Evolutionary conservation across 129 eudicot species (phyloP).

Genomic region (Centaurea solstitialis): DNA sequence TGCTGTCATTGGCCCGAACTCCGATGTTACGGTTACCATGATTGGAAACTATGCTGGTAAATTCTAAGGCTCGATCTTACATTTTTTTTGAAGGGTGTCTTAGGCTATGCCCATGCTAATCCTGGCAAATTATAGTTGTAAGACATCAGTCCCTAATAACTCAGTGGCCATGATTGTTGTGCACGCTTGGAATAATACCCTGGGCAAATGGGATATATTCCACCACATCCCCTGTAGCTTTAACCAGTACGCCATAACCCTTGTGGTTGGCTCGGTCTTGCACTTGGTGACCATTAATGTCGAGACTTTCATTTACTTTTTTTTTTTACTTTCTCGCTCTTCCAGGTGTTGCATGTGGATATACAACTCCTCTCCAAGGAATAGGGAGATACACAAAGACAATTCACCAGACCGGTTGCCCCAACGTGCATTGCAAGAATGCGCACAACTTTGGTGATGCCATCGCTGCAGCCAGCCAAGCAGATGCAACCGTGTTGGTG

Average conservation of each 20-base stretch:
- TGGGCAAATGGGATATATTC: too few species aligned
- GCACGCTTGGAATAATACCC: too few species aligned
- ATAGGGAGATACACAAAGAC: slow-evolving; percentile 55
- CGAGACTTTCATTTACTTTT: neutral
- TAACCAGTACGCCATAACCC: too few species aligned
- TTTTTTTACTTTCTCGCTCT: neutral
- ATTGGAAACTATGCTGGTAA: slow-evolving; percentile 94
- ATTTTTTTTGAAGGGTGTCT: too few species aligned
- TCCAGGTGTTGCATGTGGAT: slow-evolving; percentile 69
- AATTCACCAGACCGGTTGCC: slow-evolving; percentile 63
- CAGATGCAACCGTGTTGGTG: slow-evolving; percentile 67
- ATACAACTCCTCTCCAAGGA: slow-evolving; percentile 78
- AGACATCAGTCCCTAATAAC: too few species aligned
- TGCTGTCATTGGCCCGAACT: slow-evolving; percentile 90
- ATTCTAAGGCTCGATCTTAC: neutral
- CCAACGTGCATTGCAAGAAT: slow-evolving; percentile 49
- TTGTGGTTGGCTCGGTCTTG: too few species aligned
- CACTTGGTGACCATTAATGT: neutral
- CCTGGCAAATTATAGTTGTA: too few species aligned
- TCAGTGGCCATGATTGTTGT: too few species aligned
- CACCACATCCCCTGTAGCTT: too few species aligned
- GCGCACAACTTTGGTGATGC: slow-evolving; percentile 59
- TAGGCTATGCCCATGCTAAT: too few species aligned
- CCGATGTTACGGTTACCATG: slow-evolving; percentile 83
- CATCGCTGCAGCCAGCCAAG: slow-evolving; percentile 61